Conservation (phyloP, 306 rosid genomes). For the Trifolium repens region DNA sequence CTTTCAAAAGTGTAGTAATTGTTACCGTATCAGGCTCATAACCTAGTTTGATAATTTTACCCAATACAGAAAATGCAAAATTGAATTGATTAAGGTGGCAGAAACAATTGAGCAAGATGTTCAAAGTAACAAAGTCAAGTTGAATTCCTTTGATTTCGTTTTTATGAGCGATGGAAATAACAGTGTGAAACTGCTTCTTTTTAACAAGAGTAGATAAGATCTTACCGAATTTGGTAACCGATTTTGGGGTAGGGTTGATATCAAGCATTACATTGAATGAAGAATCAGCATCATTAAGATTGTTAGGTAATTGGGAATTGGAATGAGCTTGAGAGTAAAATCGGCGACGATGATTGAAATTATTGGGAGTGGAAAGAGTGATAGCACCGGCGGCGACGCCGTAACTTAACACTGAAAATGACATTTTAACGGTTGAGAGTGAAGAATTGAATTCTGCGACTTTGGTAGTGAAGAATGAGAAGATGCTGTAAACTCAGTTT, state of each 20-base stretch:
- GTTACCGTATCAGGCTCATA: neutral
- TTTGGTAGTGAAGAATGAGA: no score
- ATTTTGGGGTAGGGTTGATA: neutral
- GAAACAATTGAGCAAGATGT: neutral
- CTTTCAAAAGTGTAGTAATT: no score
- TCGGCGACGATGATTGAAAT: no score
- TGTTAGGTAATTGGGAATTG: no score
- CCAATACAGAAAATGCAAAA: neutral
- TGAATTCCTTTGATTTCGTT: neutral
- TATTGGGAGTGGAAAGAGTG: no score
- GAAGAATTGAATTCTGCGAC: no score
- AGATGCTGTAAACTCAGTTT: no score
- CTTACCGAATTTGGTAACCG: neutral
- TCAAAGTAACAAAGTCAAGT: no score
- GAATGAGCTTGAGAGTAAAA: no score
- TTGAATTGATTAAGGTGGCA: neutral
- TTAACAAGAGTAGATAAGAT: neutral
- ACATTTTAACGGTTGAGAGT: no score
- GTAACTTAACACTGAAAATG: no score
- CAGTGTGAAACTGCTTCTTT: neutral
- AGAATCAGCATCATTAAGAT: neutral
- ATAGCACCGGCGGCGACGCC: no score
- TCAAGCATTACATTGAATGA: neutral
- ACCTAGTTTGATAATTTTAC: neutral
- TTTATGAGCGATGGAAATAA: neutral